Evolutionary conservation across 2,329 filamentous ascomycete genomes (phyloP).

Genomic region (Calonectria pseudoreteaudii): DNA sequence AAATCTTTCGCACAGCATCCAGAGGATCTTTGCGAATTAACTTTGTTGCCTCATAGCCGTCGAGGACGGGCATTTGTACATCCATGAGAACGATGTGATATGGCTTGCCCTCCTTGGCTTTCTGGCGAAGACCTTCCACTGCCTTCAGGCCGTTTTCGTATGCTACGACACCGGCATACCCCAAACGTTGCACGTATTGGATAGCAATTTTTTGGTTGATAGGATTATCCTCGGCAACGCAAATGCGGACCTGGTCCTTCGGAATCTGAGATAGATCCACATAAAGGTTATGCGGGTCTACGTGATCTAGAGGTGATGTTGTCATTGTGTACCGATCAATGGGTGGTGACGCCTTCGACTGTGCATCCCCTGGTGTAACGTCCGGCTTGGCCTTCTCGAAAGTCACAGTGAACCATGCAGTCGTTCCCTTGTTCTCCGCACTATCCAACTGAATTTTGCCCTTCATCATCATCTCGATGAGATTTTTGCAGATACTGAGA

Average conservation of each 20-base stretch:
- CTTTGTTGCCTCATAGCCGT: constrained; percentile 92
- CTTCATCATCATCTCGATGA: constrained; percentile 92
- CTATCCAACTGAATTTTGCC: constrained; percentile 87
- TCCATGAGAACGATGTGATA: constrained; percentile 97
- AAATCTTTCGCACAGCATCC: constrained; percentile 80
- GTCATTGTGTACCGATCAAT: constrained; percentile 50
- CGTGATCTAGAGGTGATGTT: constrained; percentile 51
- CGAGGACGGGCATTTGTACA: constrained; percentile 93
- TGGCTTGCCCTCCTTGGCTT: constrained; percentile 76
- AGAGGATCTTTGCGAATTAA: constrained; percentile 82
- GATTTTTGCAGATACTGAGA: constrained; percentile 92
- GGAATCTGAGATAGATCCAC: constrained; percentile 79
- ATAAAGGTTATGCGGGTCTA: constrained; percentile 57
- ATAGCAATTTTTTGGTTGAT: constrained; percentile 97
- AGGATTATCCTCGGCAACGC: constrained; percentile 93
- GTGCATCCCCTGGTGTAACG: constrained; percentile 67
- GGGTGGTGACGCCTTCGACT: constrained; percentile 51
- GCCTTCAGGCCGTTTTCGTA: constrained; percentile 92
- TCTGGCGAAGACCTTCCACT: constrained; percentile 83
- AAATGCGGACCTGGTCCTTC: constrained; percentile 84
- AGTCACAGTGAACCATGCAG: constrained; percentile 81
- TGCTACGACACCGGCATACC: constrained; percentile 84
- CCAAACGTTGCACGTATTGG: constrained; percentile 87
- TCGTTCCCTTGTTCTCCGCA: constrained; percentile 76
- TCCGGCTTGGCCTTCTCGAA: constrained; percentile 84